Conservation (phyloP, 139 green algal genomes). For the Closterium sp. region DNA sequence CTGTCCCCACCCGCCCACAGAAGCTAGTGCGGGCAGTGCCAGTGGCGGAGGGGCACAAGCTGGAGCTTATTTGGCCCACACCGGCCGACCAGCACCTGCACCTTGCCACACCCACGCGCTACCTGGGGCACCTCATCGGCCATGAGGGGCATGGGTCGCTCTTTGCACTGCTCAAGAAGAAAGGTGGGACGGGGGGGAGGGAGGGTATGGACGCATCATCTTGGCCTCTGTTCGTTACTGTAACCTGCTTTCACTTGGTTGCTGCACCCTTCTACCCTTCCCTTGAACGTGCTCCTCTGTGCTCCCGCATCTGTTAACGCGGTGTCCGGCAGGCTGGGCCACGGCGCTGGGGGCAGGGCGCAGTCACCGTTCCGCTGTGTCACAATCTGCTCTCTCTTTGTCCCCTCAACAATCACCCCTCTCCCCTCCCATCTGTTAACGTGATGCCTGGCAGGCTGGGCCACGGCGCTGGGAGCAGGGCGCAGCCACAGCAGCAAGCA, state of each 20-base stretch:
- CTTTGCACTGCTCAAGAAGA: constrained; percentile 80
- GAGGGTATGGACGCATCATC: neutral
- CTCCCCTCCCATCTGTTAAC: neutral
- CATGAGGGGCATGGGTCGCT: constrained; percentile 82
- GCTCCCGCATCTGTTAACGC: neutral
- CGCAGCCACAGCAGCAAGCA: constrained; percentile 58
- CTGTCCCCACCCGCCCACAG: neutral
- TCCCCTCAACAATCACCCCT: too few species aligned
- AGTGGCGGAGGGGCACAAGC: constrained; percentile 67
- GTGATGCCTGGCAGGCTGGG: constrained; percentile 46
- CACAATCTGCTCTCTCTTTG: too few species aligned
- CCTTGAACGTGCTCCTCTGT: neutral
- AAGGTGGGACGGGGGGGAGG: constrained; percentile 35
- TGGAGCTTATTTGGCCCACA: constrained; percentile 76
- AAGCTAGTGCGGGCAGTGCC: constrained; percentile 65
- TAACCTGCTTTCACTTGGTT: too few species aligned
- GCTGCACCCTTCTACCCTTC: too few species aligned
- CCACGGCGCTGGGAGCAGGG: constrained; percentile 66
- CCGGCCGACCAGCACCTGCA: constrained; percentile 61
- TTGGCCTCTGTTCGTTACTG: too few species aligned
- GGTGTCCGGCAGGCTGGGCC: constrained; percentile 50
- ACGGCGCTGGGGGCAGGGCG: constrained; percentile 70
- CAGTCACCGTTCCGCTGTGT: too few species aligned
- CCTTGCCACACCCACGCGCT: constrained; percentile 63
- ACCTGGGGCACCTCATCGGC: constrained; percentile 78